Base-by-base conservation (phyloP, 495 filamentous ascomycete species). In the Penicillium cosmopolitanum region DNA sequence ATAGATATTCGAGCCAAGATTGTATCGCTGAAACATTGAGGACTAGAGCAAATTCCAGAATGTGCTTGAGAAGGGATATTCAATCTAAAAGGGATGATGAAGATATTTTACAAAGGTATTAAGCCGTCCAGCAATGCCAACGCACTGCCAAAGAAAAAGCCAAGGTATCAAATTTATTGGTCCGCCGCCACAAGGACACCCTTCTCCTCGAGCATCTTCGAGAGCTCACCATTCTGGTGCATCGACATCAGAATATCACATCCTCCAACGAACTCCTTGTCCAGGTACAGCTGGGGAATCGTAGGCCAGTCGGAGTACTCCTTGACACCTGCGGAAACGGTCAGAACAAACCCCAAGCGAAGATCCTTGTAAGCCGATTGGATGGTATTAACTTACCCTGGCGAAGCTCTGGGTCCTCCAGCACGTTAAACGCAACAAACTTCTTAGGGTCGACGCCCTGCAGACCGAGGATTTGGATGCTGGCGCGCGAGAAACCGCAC, bases 261-360 rank as follows among this genome's bases (percentile, higher is more conserved):
- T 2, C 95, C 95, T 55, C 95, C 96, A 57, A 98, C 82, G 69
- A 98, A 98, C 71, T 98, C 92, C 74, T 94, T 94, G 52, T 95
- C 84, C 51, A 98, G 80, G 75, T 98, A 98, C 33, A 98, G 82
- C 72, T 98, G 95, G 1, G 95, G 95, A 71, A 98, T 98, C 21
- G 95, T 98, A 9, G 95, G 95, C 95, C 95, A 98, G 68, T 97
- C 94, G 5, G 92, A 96, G 81, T 92, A 98, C 72, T 98, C 93
- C 73, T 98, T 98, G 74, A 98, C 94, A 43, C 96, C 93, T 97
- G 56, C 5, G 56, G 5, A 55, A 19, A 56, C 25, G 60, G 16
- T 33, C 13, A n/a, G 23, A 13, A 46, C 15, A 5, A 7, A 8
- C 11, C 28, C 54, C 1, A 43, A 15, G 21, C 21, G 23, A 18